phyloP scores from a whole-genome alignment of 768 basidiomycete species.

The Suillus lakei region DNA sequence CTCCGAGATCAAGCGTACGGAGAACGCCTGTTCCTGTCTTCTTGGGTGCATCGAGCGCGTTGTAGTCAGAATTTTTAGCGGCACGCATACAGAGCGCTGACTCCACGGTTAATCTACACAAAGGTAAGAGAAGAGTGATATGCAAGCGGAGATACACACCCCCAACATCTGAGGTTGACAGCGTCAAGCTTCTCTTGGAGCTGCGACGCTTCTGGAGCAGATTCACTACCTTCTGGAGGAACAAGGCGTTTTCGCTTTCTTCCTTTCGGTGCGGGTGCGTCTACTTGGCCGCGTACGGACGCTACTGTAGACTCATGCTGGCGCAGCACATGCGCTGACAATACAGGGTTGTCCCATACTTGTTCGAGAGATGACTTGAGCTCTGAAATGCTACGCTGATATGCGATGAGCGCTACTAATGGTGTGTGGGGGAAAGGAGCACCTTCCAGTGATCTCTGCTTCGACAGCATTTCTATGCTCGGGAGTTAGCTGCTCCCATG shows the following conservation, averaged over 20 bases:
- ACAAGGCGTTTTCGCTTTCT: constrained; percentile 42
- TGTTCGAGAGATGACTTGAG: constrained; percentile 48
- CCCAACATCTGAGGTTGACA: constrained; percentile 61
- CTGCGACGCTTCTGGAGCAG: constrained; percentile 48
- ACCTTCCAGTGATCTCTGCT: constrained; percentile 49
- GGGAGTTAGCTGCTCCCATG: constrained; percentile 30
- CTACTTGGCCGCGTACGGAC: constrained; percentile 39
- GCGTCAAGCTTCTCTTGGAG: constrained; percentile 58
- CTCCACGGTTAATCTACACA: constrained; percentile 51
- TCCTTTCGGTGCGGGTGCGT: constrained; percentile 28
- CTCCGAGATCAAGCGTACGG: not conserved
- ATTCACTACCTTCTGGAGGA: constrained; percentile 26
- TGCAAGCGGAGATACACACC: constrained; percentile 44
- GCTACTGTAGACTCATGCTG: constrained; percentile 55
- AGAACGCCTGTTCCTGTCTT: constrained; percentile 41
- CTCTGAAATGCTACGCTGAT: constrained; percentile 54
- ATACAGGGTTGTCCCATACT: constrained; percentile 57
- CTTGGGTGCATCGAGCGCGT: constrained; percentile 47
- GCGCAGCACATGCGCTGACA: constrained; percentile 60
- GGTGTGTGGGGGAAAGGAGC: constrained; percentile 8
- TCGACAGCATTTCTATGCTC: constrained; percentile 36
- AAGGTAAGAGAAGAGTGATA: constrained; percentile 8
- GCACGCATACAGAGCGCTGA: constrained; percentile 67
- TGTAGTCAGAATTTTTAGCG: constrained; percentile 69
- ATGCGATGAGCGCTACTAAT: not conserved